These are phyloP conservation scores for Aspergillus jensenii DNA, from an alignment of 2,329 filamentous ascomycete species.

Conservation along the genomic window DNA sequence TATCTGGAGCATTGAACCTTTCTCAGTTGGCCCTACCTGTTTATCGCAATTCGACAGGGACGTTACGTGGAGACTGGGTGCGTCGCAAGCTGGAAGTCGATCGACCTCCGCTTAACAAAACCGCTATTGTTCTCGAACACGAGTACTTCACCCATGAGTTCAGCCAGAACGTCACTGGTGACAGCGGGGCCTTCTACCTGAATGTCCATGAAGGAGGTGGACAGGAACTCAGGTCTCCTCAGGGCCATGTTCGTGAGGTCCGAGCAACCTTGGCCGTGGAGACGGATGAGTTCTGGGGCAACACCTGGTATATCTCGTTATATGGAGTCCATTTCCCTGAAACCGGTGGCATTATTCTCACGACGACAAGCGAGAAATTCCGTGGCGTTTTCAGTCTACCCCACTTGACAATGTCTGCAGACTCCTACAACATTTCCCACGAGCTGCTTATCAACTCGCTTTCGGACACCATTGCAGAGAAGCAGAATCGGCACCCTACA, in stretches of 20 bases:
- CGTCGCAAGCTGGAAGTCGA: constrained; percentile 54
- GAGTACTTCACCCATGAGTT: constrained; percentile 68
- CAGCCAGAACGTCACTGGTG: constrained; percentile 77
- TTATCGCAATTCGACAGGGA: constrained; percentile 79
- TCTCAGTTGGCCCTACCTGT: constrained; percentile 50
- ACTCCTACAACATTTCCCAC: constrained; percentile 58
- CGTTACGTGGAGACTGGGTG: constrained; percentile 74
- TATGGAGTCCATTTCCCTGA: constrained; percentile 83
- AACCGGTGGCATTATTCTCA: constrained; percentile 76
- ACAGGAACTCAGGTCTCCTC: constrained; percentile 36
- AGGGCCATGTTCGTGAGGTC: constrained; percentile 65
- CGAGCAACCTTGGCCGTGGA: constrained; percentile 70
- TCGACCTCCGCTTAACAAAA: constrained; percentile 61
- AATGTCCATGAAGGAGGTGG: constrained; percentile 60
- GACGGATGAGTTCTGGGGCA: constrained; percentile 67
- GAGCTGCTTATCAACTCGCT: constrained; percentile 72
- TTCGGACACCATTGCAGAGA: constrained; percentile 60
- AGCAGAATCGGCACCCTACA: constrained; percentile 59
- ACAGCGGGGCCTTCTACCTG: constrained; percentile 67
- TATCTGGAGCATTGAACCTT: constrained; percentile 33
- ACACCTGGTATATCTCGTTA: constrained; percentile 75
- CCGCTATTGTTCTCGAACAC: constrained; percentile 62
- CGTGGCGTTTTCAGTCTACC: constrained; percentile 88
- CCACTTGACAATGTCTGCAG: constrained; percentile 67
- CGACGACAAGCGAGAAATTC: constrained; percentile 91